Conservation (phyloP, 306 rosid species). For the Citrullus colocynthis region DNA sequence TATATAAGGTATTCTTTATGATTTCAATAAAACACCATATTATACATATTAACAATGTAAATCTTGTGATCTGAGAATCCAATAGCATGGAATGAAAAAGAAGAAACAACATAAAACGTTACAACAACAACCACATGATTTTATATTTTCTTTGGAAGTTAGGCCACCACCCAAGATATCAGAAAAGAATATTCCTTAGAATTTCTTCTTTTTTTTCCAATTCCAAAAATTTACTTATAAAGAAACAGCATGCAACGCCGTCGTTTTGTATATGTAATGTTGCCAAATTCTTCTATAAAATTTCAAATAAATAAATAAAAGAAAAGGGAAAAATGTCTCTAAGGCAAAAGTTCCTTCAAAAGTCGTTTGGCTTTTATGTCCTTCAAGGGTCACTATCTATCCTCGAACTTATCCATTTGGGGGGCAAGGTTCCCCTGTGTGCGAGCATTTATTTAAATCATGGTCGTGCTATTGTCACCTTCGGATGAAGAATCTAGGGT, state of each 20-base stretch:
- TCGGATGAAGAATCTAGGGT: not conserved
- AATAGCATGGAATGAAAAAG: not conserved
- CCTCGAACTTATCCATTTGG: not conserved
- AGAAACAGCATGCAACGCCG: not conserved
- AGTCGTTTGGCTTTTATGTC: slow-evolving; percentile 7
- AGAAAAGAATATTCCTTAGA: not conserved
- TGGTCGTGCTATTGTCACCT: not conserved
- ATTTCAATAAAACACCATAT: not conserved
- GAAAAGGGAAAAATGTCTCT: too few species aligned
- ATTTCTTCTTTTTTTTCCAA: not conserved
- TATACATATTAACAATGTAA: too few species aligned
- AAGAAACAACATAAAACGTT: not conserved
- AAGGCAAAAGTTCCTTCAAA: not conserved
- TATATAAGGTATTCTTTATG: too few species aligned
- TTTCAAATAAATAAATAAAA: too few species aligned
- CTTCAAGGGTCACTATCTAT: not conserved
- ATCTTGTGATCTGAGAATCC: not conserved
- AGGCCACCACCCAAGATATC: not conserved
- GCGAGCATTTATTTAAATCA: not conserved
- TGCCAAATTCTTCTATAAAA: not conserved
- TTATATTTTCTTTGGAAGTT: not conserved
- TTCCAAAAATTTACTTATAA: not conserved
- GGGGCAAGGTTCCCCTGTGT: not conserved
- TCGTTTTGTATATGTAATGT: not conserved
- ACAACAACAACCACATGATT: not conserved